These are phyloP conservation scores for Huntiella moniliformis DNA, from an alignment of 2,329 filamentous ascomycete genomes.

Conservation along the genomic window DNA sequence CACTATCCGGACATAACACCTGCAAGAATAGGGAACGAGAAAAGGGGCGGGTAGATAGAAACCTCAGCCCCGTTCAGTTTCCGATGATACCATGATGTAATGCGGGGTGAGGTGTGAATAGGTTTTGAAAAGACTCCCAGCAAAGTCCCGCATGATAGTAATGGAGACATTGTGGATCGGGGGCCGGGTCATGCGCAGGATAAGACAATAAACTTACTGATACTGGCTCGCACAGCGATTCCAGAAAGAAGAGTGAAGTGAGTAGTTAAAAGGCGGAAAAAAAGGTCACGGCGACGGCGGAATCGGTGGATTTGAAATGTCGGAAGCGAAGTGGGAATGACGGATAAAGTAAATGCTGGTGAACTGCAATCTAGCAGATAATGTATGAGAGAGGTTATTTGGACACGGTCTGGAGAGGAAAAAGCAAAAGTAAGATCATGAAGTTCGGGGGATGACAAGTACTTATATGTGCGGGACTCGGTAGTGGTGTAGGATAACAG, in stretches of 20 bases:
- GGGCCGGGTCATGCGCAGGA: background rate
- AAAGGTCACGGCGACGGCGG: background rate
- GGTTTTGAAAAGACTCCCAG: too few species aligned
- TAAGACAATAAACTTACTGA: constrained; percentile 2
- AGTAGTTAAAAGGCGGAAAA: background rate
- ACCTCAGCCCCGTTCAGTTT: too few species aligned
- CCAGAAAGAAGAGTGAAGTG: background rate
- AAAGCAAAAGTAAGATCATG: background rate
- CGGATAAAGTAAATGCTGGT: background rate
- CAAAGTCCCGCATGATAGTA: too few species aligned
- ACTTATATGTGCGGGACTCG: background rate
- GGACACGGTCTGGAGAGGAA: constrained; percentile 4
- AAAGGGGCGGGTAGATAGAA: too few species aligned
- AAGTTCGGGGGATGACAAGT: background rate
- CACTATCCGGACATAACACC: too few species aligned
- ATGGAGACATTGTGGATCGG: too few species aligned
- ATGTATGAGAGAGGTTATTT: constrained; percentile 3
- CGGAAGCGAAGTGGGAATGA: background rate
- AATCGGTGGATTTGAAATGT: too few species aligned
- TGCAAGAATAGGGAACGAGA: too few species aligned
- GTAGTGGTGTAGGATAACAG: background rate
- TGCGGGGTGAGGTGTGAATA: too few species aligned
- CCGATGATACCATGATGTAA: too few species aligned
- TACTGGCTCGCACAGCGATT: constrained; percentile 3
- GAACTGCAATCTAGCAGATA: background rate